phyloP scores from a whole-genome alignment of 2,329 filamentous ascomycete species.

The Arachnomyces sp. region DNA sequence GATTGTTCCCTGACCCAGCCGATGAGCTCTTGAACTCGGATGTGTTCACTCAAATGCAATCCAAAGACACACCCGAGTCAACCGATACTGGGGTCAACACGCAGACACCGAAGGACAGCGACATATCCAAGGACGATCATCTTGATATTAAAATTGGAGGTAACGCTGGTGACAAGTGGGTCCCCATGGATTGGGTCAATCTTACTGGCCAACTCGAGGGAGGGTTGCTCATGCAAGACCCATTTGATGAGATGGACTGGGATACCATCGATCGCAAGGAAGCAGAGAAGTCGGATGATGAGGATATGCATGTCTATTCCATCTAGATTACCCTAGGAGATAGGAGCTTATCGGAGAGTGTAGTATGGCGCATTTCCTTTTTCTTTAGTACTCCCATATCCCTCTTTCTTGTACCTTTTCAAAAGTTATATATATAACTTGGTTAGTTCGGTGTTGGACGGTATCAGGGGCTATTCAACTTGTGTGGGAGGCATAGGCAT shows the following conservation, averaged over 20 bases:
- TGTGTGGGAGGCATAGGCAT: no score
- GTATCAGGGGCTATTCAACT: not conserved
- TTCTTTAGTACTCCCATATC: not conserved
- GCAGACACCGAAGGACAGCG: constrained; percentile 31
- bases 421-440: not conserved
- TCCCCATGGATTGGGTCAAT: constrained; percentile 27
- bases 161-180: constrained; percentile 21
- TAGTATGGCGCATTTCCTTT: constrained; percentile 1
- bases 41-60: constrained; percentile 26
- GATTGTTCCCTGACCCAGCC: constrained; percentile 27
- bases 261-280: constrained; percentile 29
- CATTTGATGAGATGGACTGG: constrained; percentile 32
- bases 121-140: constrained; percentile 26
- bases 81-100: constrained; percentile 27
- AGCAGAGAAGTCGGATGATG: constrained; percentile 18
- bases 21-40: constrained; percentile 31
- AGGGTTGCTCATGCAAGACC: constrained; percentile 19
- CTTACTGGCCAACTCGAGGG: constrained; percentile 21
- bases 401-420: no score
- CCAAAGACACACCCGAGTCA: constrained; percentile 32
- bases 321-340: constrained; percentile 16
- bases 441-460: not conserved
- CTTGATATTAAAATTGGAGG: constrained; percentile 22
- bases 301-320: constrained; percentile 20
- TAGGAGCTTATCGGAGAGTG: not conserved